These are phyloP conservation scores for Barnettozyma vustinii DNA, from an alignment of 805 yeast species.

Conservation along the genomic window DNA sequence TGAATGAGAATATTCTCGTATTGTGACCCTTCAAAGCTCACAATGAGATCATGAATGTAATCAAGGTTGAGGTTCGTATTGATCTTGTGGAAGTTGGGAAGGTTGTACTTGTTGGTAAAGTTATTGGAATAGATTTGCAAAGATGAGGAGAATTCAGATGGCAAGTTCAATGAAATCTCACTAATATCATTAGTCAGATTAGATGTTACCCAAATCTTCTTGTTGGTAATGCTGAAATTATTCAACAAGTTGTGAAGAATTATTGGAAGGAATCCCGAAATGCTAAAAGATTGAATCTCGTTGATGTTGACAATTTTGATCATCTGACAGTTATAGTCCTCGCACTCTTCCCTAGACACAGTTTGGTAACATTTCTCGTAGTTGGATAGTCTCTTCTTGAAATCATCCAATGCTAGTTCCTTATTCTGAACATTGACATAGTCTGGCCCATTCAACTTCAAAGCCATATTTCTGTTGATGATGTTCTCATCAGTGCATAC, in stretches of 20 bases:
- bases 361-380: slow-evolving; percentile 50
- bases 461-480: slow-evolving; percentile 26
- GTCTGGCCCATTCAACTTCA: slow-evolving; percentile 31
- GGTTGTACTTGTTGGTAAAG: slow-evolving; percentile 1
- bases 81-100: slow-evolving; percentile 3
- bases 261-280: slow-evolving; percentile 30
- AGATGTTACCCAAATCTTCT: slow-evolving; percentile 19
- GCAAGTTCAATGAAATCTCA: slow-evolving; percentile 2
- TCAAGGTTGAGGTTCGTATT: slow-evolving; percentile 9
- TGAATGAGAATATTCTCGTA: slow-evolving; percentile 16
- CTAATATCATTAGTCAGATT: slow-evolving; percentile 1
- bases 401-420: slow-evolving; percentile 25
- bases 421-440: slow-evolving; percentile 18
- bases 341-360: slow-evolving; percentile 35
- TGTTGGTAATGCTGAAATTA: slow-evolving; percentile 16
- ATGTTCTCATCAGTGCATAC: slow-evolving; percentile 26
- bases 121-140: slow-evolving; percentile 10
- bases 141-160: background rate
- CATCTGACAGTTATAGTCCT: slow-evolving; percentile 45
- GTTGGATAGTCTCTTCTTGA: slow-evolving; percentile 43
- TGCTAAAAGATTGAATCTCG: slow-evolving; percentile 49
- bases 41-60: slow-evolving; percentile 19
- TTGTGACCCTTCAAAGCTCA: slow-evolving; percentile 16
- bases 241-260: slow-evolving; percentile 18
- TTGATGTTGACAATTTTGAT: slow-evolving; percentile 60